These are phyloP conservation scores for Cordyceps tenuipes DNA, from an alignment of 2,329 filamentous ascomycete genomes.

Conservation along the genomic window DNA sequence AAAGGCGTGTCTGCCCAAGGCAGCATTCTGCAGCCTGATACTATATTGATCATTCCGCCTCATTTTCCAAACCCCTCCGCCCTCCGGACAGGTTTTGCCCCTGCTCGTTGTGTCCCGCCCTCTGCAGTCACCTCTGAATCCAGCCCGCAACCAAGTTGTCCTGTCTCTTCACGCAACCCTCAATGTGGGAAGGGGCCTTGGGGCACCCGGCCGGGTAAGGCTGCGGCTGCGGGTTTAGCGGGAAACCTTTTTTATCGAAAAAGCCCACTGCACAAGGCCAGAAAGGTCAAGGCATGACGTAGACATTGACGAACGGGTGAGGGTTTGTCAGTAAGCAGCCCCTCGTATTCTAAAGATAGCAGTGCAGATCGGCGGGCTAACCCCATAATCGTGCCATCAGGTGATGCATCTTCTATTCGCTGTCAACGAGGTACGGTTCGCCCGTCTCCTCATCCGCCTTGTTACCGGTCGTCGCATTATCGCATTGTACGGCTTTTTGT, in stretches of 20 bases:
- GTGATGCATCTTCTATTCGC: background rate
- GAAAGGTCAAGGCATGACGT: background rate
- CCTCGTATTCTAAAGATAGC: conserved; percentile 4
- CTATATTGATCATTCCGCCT: too few relatives aligned
- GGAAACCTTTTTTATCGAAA: background rate
- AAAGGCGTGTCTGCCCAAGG: too few relatives aligned
- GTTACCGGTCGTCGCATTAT: background rate
- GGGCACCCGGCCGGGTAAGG: background rate
- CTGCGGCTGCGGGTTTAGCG: background rate
- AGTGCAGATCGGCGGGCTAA: background rate
- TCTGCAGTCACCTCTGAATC: background rate
- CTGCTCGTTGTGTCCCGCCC: too few relatives aligned
- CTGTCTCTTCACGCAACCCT: background rate
- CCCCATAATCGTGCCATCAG: background rate
- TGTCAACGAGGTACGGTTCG: background rate
- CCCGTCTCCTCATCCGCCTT: background rate
- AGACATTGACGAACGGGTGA: background rate
- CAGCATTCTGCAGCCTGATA: too few relatives aligned
- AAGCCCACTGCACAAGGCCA: background rate
- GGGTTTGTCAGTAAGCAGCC: background rate
- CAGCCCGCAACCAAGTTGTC: background rate
- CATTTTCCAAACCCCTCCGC: too few relatives aligned
- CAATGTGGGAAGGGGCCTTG: background rate
- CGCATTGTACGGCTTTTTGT: background rate
- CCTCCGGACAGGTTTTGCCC: too few relatives aligned